A percentile compares a stretch with the other conserved stretches of the same genome.
These are phyloP conservation scores for Ilyonectria mors-panacis DNA, from an alignment of 2,329 filamentous ascomycete genomes.

Conservation along the genomic window DNA sequence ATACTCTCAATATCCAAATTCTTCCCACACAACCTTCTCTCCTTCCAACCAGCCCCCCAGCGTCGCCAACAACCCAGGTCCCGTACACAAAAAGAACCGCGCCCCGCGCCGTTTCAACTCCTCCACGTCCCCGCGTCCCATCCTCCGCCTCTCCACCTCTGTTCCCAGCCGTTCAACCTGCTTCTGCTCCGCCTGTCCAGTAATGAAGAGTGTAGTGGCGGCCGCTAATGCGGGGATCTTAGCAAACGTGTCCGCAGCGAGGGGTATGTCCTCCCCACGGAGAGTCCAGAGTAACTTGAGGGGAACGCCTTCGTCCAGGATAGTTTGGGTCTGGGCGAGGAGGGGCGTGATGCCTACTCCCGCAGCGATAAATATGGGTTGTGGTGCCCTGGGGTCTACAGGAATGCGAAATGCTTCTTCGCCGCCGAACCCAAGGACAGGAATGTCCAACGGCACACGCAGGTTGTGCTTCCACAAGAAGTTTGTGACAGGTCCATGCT, in stretches of 20 bases:
- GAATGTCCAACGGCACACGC: constrained; percentile 71
- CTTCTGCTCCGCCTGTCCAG: constrained; percentile 58
- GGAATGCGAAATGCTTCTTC: constrained; percentile 61
- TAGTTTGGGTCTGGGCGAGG: constrained; percentile 73
- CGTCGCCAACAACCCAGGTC: constrained; percentile 57
- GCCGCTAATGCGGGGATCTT: constrained; percentile 65
- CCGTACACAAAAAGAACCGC: constrained; percentile 68
- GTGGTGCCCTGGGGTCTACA: constrained; percentile 40
- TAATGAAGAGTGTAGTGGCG: constrained; percentile 75
- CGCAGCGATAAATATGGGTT: constrained; percentile 77
- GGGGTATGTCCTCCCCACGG: constrained; percentile 70
- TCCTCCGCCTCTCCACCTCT: constrained; percentile 55
- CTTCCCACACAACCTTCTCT: constrained; percentile 70
- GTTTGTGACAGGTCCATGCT: constrained; percentile 77
- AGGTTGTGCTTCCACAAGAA: constrained; percentile 74
- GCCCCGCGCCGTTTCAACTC: constrained; percentile 55
- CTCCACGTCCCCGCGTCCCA: constrained; percentile 60
- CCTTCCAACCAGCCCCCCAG: constrained; percentile 68
- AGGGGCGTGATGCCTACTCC: constrained; percentile 89
- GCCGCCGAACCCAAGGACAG: constrained; percentile 82
- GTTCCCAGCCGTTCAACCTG: constrained; percentile 55
- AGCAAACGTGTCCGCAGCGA: constrained; percentile 73
- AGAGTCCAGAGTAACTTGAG: constrained; percentile 80
- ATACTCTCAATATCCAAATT: constrained; percentile 70
- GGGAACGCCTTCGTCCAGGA: constrained; percentile 56